A percentile compares a stretch with the other conserved stretches of the same genome.
Evolutionary conservation across 192 early-diverging fungal species (phyloP).

Genomic region (Spizellomyces punctatus): DNA sequence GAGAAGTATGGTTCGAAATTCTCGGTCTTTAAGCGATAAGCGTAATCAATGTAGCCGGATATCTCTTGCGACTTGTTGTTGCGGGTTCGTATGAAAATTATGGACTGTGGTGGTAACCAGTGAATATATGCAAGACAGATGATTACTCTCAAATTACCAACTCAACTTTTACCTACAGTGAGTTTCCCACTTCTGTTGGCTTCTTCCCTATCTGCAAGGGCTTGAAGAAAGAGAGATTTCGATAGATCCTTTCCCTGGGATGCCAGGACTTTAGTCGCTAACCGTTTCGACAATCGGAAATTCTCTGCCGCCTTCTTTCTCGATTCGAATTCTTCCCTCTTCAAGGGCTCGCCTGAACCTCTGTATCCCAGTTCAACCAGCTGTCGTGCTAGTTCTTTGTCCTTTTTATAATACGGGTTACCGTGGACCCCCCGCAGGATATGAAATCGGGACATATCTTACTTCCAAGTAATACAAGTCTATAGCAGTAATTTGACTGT

Average conservation of each 20-base stretch:
- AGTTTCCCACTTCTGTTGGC: slow-evolving; percentile 64
- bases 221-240: slow-evolving; percentile 55
- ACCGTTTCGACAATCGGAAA: slow-evolving; percentile 60
- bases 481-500: slow-evolving; percentile 60
- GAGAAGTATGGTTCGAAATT: slow-evolving; percentile 66
- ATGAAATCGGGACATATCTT: neutral
- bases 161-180: slow-evolving; percentile 39
- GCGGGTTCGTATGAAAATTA: slow-evolving; percentile 60
- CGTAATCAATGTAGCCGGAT: slow-evolving; percentile 66
- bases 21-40: slow-evolving; percentile 63
- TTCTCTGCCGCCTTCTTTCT: slow-evolving; percentile 66
- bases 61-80: slow-evolving; percentile 63
- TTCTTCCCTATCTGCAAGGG: slow-evolving; percentile 65
- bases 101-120: slow-evolving; percentile 36
- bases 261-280: slow-evolving; percentile 58
- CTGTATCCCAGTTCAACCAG: slow-evolving; percentile 67
- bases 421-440: neutral
- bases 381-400: slow-evolving; percentile 67
- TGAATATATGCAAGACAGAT: neutral
- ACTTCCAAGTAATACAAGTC: slow-evolving; percentile 67
- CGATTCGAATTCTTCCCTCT: slow-evolving; percentile 66
- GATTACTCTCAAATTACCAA: neutral
- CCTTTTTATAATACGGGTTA: slow-evolving; percentile 29
- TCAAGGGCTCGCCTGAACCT: slow-evolving; percentile 65
- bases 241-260: slow-evolving; percentile 56